Conservation (phyloP, 2,329 filamentous ascomycete genomes). For the Parascedosporium putredinis region DNA sequence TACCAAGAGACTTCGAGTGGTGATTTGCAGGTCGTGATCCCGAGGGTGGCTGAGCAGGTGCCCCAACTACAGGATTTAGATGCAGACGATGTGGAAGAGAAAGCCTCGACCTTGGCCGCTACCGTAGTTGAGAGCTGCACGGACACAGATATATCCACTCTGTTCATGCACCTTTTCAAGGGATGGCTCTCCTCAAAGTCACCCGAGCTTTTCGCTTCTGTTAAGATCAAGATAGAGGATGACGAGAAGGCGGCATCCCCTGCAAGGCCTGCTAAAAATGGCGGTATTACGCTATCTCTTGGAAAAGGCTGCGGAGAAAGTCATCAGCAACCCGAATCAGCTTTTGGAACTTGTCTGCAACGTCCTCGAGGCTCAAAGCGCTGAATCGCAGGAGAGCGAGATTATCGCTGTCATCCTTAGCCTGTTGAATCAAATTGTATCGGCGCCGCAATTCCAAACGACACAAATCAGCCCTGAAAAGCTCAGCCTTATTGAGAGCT, state of each 20-base stretch:
- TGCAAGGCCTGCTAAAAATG: slow-evolving; percentile 43
- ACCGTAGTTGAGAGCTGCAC: slow-evolving; percentile 40
- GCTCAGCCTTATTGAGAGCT: slow-evolving; percentile 35
- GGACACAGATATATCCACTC: slow-evolving; percentile 43
- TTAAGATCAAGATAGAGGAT: slow-evolving; percentile 19
- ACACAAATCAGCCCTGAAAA: slow-evolving; percentile 30
- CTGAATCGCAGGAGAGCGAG: slow-evolving; percentile 33
- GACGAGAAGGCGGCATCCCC: slow-evolving; percentile 27
- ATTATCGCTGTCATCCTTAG: slow-evolving; percentile 45
- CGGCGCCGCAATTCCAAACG: slow-evolving; percentile 44
- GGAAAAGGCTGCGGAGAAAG: slow-evolving; percentile 48
- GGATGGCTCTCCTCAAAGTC: slow-evolving; percentile 39
- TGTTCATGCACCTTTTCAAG: slow-evolving; percentile 50
- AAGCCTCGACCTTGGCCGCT: slow-evolving; percentile 35
- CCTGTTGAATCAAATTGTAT: slow-evolving; percentile 50
- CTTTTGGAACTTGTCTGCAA: slow-evolving; percentile 54
- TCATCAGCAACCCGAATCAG: slow-evolving; percentile 54
- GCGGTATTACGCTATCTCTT: slow-evolving; percentile 57
- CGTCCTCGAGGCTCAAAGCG: slow-evolving; percentile 39
- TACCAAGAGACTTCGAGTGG: slow-evolving; percentile 36
- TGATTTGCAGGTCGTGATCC: slow-evolving; percentile 39
- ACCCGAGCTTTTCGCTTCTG: slow-evolving; percentile 15
- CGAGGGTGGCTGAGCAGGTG: slow-evolving; percentile 10
- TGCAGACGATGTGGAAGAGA: slow-evolving; percentile 35
- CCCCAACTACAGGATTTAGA: slow-evolving; percentile 20